These are phyloP conservation scores for Fraxinus paxiana DNA, from an alignment of 305 asterid genomes.

Conservation along the genomic window DNA sequence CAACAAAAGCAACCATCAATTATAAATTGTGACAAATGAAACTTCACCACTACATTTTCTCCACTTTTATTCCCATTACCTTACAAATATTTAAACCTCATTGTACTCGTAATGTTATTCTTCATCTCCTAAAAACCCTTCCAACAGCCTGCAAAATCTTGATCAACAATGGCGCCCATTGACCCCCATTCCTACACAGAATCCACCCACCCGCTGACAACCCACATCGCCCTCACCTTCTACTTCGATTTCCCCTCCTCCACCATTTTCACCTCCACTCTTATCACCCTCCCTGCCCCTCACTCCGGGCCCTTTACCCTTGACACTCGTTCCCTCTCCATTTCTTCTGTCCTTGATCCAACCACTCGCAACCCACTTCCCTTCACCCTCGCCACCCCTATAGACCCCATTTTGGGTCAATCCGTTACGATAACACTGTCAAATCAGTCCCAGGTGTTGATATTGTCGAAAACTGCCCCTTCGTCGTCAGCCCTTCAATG, in stretches of 20 bases:
- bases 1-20: neutral
- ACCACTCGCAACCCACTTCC: constrained; percentile 47
- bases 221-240: constrained; percentile 71
- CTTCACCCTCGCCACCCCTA: constrained; percentile 43
- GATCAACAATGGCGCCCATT: constrained; percentile 57
- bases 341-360: constrained; percentile 64
- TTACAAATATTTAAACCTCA: neutral
- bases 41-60: neutral
- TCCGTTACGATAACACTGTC: constrained; percentile 50
- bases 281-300: constrained; percentile 58
- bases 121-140: neutral
- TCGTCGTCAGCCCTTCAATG: constrained; percentile 82
- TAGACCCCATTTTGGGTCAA: constrained; percentile 63
- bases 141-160: neutral
- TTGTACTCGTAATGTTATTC: neutral
- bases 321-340: constrained; percentile 69
- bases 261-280: constrained; percentile 64
- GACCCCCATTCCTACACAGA: constrained; percentile 95
- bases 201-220: constrained; percentile 71
- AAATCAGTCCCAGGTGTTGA: constrained; percentile 49
- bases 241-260: constrained; percentile 77
- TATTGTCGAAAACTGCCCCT: constrained; percentile 55
- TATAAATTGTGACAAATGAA: neutral
- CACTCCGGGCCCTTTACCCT: constrained; percentile 61
- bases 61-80: neutral